Evolutionary conservation across 208 protist genomes (phyloP).

Genomic region (Wallacemonas rigidus): DNA sequence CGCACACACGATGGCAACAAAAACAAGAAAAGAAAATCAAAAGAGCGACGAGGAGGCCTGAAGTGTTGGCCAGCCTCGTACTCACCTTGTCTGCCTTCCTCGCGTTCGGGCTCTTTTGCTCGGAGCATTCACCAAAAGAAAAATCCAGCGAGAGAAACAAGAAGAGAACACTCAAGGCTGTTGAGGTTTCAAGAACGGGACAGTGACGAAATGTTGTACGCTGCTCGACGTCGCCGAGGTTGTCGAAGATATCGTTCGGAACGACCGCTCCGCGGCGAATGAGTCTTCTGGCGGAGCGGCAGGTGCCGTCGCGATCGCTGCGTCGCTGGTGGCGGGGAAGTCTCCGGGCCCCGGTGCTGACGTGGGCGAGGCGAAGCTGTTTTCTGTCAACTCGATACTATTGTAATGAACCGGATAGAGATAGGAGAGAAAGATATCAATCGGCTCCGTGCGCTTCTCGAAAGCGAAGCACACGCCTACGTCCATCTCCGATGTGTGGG

Average conservation of each 20-base stretch:
- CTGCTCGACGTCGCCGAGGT: not conserved
- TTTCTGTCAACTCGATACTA: conserved; percentile 34
- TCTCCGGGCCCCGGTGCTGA: not conserved
- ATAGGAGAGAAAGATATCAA: conserved; percentile 90
- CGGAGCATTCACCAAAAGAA: not conserved
- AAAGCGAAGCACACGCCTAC: conserved; percentile 46
- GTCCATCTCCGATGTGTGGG: not conserved
- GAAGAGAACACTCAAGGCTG: not conserved
- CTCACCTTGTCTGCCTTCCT: too few relatives aligned
- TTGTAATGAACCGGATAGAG: conserved; percentile 91
- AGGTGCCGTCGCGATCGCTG: not conserved
- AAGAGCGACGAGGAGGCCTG: too few relatives aligned
- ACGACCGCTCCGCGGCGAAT: not conserved
- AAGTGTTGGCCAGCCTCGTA: too few relatives aligned
- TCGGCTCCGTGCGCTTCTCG: conserved; percentile 67
- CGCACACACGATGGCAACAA: too few relatives aligned
- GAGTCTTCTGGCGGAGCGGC: too few relatives aligned
- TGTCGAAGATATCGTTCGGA: not conserved
- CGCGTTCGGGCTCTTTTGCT: too few relatives aligned
- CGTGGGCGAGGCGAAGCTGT: conserved; percentile 1
- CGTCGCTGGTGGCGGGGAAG: not conserved
- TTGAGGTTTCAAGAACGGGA: conserved; percentile 11
- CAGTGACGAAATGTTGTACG: conserved; percentile 2
- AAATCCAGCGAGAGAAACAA: conserved; percentile 4
- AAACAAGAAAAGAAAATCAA: too few relatives aligned